Evolutionary conservation across 2,329 filamentous ascomycete genomes (phyloP), one percentile per base, ranked within the genome.

Genomic region (Sclerotinia nivalis): DNA sequence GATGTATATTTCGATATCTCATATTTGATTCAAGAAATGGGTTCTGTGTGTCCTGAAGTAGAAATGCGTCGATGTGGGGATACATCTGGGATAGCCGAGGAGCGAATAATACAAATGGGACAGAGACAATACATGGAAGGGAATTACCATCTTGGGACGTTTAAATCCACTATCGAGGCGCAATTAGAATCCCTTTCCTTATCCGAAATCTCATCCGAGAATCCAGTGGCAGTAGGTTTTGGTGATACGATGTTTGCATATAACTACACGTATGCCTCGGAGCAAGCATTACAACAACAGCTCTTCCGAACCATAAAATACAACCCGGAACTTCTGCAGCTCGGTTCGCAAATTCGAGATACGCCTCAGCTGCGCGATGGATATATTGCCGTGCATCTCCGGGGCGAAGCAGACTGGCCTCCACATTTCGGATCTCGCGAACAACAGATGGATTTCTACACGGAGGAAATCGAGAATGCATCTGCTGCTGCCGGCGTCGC

Each of bases 361-460:
- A 66, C 47, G n/a, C 69, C 70, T 15, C 47, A 68, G 13, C 43
- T 76, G 22, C 52, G 66, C 2, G 47, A 70, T 43, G 73, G 73
- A 3, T 76, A 68, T n/a, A 73, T 76, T 49, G 74, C 71, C 20
- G 62, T 76, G 15, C 74, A 76, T 72, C 59, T 75, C 9, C 70
- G 75, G 31, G 74, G 71, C n/a, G 73, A 76, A 58, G 52, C 20
- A 2, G 74, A 76, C 50, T 76, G 75, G 75, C 73, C 74, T 2
- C 34, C 13, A 12, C 12, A 18, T 45, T 75, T 75, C 47, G 74
- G 73, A 8, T 47, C 47, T 6, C 49, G 43, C 2, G 66, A 69
- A 20, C 47, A 71, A 22, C 74, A 76, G 20, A 73, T 75, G 66
- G 18, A 69, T 1, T 64, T 72, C 6, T 76, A 74, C 43, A 59